These are phyloP conservation scores for Aureobasidium pullulans DNA, from an alignment of 2,329 filamentous ascomycete species.

Conservation along the genomic window DNA sequence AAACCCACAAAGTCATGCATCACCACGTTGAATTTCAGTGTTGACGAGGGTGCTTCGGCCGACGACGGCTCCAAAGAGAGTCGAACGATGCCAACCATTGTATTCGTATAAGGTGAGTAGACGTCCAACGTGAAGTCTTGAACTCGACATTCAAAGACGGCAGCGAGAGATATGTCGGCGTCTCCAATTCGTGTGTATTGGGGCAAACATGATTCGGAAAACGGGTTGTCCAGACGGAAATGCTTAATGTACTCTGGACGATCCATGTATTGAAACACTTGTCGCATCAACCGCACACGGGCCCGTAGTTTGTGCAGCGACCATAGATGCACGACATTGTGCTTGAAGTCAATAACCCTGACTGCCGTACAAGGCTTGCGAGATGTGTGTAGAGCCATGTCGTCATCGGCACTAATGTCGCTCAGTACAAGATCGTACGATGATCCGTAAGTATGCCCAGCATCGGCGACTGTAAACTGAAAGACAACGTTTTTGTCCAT, in stretches of 20 bases:
- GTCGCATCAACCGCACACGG: slow-evolving; percentile 84
- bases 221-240: slow-evolving; percentile 86
- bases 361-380: slow-evolving; percentile 87
- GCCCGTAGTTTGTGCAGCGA: slow-evolving; percentile 87
- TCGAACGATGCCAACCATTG: slow-evolving; percentile 83
- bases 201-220: slow-evolving; percentile 81
- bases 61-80: slow-evolving; percentile 89
- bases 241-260: slow-evolving; percentile 92
- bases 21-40: slow-evolving; percentile 95
- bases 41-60: slow-evolving; percentile 83
- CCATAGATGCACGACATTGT: slow-evolving; percentile 83
- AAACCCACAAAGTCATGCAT: slow-evolving; percentile 96
- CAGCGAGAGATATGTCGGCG: slow-evolving; percentile 81
- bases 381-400: slow-evolving; percentile 60
- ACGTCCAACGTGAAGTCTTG: slow-evolving; percentile 92
- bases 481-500: slow-evolving; percentile 90
- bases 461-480: slow-evolving; percentile 86
- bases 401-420: slow-evolving; percentile 77
- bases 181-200: slow-evolving; percentile 90
- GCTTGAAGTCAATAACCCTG: slow-evolving; percentile 83
- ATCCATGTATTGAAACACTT: slow-evolving; percentile 94
- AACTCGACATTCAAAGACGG: slow-evolving; percentile 89
- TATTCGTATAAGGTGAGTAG: slow-evolving; percentile 83
- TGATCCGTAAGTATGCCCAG: slow-evolving; percentile 80
- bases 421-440: slow-evolving; percentile 96